Evolutionary conservation across 371 early-diverging fungal genomes (phyloP), one percentile per base, ranked within the genome.

Genomic region (Capillidium rhysosporum): DNA sequence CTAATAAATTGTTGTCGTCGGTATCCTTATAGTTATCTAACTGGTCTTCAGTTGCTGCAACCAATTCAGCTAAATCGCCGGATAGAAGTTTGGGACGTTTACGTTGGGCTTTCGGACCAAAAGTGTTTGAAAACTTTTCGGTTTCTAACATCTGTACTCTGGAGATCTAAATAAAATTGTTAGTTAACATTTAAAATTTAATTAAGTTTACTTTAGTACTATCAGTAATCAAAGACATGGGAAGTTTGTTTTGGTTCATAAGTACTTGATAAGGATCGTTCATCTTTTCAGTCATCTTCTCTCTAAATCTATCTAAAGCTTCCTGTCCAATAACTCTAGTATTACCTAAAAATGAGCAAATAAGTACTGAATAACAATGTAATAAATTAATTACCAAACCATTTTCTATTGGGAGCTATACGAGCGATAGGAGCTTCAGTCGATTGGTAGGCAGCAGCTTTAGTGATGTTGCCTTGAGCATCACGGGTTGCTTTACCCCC

Each of bases 201-300:
- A 38, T 40, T 2, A 45, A 5, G 31, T 29, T 20, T 59, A 77
- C 79, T 63, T 86, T 89, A 49, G 82, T 73, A 39, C 83, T 75
- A 58, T 89, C 90, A 46, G 79, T 76, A 58, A 97, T 70, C 49
- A 98, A 72, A 52, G 89, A 87, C 79, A 97, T 89, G 9, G 99
- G 99, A 40, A 99, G 77, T 71, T 96, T 95, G 70, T 89, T 94
- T 56, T 89, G 90, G 25, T 81, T 75, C 61, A 99, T 65, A 18
- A 99, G 72, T 23, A 99, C 86, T 61, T 92, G 88, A 74, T 97
- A 98, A 24, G 99, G 98, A 57, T 90, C 93, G 62, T 93, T 79
- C 49, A 83, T 74, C 64, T 82, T 88, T 54, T 77, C 70, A 34
- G 82, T 79, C 63, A 98, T 79, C 55, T 91, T 92, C 61, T 89